These are phyloP conservation scores for Xylaria telfairii DNA, from an alignment of 495 filamentous ascomycete genomes.

Conservation along the genomic window DNA sequence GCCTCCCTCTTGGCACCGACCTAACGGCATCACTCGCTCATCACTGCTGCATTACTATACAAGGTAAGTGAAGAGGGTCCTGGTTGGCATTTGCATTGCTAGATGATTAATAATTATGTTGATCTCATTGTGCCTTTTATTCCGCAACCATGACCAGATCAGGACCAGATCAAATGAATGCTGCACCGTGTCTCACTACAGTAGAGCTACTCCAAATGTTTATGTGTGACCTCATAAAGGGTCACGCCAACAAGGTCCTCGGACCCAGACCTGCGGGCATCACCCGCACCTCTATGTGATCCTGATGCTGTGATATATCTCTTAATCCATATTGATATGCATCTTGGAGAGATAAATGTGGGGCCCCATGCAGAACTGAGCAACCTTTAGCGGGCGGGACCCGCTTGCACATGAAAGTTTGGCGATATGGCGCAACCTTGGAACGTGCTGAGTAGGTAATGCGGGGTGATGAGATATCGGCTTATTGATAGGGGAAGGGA, in stretches of 20 bases:
- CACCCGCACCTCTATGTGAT: neutral
- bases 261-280: neutral
- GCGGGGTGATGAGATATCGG: conserved; percentile 24
- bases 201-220: too few species aligned
- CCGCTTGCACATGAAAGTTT: neutral
- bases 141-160: neutral
- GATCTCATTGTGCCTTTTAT: too few species aligned
- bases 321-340: neutral
- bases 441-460: conserved; percentile 40
- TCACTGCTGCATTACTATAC: too few species aligned
- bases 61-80: too few species aligned
- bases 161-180: too few species aligned
- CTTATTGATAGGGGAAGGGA: neutral
- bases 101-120: too few species aligned
- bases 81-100: too few species aligned
- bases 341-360: neutral
- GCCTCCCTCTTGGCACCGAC: too few species aligned
- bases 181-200: neutral
- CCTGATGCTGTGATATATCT: neutral
- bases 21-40: too few species aligned
- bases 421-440: conserved; percentile 15
- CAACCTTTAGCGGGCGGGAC: neutral
- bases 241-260: neutral
- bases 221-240: too few species aligned
- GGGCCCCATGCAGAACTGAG: neutral